phyloP scores from a whole-genome alignment of 2,329 filamentous ascomycete genomes.

The Fusarium equiseti region DNA sequence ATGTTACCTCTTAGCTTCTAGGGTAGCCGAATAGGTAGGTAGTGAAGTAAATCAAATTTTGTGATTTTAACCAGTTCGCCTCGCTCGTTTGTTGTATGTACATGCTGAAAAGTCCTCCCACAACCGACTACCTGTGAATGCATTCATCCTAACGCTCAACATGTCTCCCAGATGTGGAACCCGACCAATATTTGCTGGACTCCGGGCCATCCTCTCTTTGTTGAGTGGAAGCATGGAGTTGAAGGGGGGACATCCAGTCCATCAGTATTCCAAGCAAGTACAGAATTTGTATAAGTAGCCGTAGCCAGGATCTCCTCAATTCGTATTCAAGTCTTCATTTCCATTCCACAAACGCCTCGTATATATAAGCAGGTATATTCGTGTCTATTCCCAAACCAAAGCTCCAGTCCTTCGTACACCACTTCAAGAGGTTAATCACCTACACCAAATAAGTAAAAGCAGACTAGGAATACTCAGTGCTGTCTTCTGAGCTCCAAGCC shows the following conservation, averaged over 20 bases:
- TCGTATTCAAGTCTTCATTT: constrained; percentile 20
- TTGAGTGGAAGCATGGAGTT: constrained; percentile 5
- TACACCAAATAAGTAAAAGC: constrained; percentile 14
- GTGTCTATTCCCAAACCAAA: constrained; percentile 43
- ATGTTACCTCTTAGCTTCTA: not conserved
- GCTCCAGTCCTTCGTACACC: constrained; percentile 25
- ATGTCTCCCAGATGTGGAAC: not conserved
- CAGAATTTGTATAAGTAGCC: not conserved
- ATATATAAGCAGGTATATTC: constrained; percentile 46
- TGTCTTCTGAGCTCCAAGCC: constrained; percentile 25
- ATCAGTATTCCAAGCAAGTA: not conserved
- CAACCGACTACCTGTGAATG: not conserved
- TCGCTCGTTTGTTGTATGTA: constrained; percentile 11
- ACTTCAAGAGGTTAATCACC: not conserved
- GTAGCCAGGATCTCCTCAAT: not conserved
- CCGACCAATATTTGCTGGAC: not conserved
- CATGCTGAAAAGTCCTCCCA: constrained; percentile 1
- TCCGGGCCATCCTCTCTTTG: constrained; percentile 7
- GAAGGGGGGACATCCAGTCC: not conserved
- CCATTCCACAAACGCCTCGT: constrained; percentile 45
- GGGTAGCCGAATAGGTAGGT: not conserved
- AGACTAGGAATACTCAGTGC: constrained; percentile 12
- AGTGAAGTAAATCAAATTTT: not conserved
- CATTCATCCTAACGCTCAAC: constrained; percentile 6
- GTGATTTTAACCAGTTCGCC: constrained; percentile 19